Percentiles rank a stretch among this genome's conserved stretches.
Conservation (phyloP, 257 asterid genomes). For the Ballota nigra region DNA sequence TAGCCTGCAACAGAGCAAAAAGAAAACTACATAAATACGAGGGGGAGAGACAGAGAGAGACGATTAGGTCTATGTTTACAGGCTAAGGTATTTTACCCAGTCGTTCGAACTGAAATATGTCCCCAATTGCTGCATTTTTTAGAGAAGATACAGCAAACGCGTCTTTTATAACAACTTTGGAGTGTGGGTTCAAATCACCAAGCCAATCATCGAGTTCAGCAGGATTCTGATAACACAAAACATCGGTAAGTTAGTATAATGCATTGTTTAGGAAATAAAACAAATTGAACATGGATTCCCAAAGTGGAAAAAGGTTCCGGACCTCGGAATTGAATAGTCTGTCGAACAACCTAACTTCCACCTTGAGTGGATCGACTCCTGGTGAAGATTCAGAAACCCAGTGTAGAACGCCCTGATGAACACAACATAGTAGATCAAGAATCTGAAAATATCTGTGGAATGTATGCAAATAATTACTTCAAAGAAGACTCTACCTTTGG, state of each 20-base stretch:
- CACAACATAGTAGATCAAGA: slow-evolving; percentile 2
- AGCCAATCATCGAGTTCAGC: slow-evolving; percentile 88
- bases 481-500: slow-evolving; percentile 60
- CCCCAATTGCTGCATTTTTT: slow-evolving; percentile 61
- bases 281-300: neutral
- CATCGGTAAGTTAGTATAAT: neutral
- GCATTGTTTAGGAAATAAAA: neutral
- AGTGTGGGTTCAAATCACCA: slow-evolving; percentile 70
- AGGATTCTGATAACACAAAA: slow-evolving; percentile 58
- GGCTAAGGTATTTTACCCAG: slow-evolving; percentile 52
- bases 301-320: slow-evolving; percentile 16
- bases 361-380: slow-evolving; percentile 68
- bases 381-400: slow-evolving; percentile 86
- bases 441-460: neutral
- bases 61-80: neutral
- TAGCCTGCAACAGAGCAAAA: slow-evolving; percentile 46
- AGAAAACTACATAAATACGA: neutral
- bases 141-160: slow-evolving; percentile 78
- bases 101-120: slow-evolving; percentile 87
- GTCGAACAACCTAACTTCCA: slow-evolving; percentile 82
- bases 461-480: neutral
- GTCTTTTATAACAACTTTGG: slow-evolving; percentile 54
- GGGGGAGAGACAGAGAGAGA: too few species aligned
- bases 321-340: slow-evolving; percentile 92
- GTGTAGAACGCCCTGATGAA: slow-evolving; percentile 86